A percentile compares a stretch with the other conserved stretches of the same genome.
Conservation (phyloP, 345 rosid species). For the Eucalyptus marginata region DNA sequence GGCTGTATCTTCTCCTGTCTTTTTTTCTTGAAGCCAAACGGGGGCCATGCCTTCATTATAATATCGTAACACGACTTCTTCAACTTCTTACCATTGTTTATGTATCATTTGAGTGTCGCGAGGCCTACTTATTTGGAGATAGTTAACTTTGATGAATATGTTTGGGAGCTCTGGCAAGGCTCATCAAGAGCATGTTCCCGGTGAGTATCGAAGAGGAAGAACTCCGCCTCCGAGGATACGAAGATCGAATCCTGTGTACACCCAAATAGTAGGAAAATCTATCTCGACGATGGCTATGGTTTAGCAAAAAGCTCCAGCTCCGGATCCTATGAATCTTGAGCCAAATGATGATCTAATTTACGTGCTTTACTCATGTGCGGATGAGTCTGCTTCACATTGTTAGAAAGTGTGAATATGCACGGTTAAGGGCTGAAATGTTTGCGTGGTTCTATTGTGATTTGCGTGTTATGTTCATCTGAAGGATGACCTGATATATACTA, state of each 20-base stretch:
- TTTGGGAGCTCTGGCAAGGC: neutral
- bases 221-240: neutral
- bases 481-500: neutral
- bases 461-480: neutral
- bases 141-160: neutral
- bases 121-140: neutral
- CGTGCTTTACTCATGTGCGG: neutral
- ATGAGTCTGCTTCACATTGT: neutral
- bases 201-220: neutral
- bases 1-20: neutral
- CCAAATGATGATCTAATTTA: neutral
- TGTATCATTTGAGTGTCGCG: neutral
- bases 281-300: neutral
- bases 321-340: neutral
- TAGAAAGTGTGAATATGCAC: neutral
- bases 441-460: neutral
- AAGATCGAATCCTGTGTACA: neutral
- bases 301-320: neutral
- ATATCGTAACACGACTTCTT: neutral
- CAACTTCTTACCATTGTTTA: neutral
- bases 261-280: neutral
- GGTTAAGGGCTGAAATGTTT: neutral
- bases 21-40: neutral
- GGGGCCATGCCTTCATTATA: neutral
- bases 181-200: neutral